Evolutionary conservation across 2,329 filamentous ascomycete species (phyloP), one percentile per base, ranked within the genome.

Genomic region (Metarhizium anisopliae): DNA sequence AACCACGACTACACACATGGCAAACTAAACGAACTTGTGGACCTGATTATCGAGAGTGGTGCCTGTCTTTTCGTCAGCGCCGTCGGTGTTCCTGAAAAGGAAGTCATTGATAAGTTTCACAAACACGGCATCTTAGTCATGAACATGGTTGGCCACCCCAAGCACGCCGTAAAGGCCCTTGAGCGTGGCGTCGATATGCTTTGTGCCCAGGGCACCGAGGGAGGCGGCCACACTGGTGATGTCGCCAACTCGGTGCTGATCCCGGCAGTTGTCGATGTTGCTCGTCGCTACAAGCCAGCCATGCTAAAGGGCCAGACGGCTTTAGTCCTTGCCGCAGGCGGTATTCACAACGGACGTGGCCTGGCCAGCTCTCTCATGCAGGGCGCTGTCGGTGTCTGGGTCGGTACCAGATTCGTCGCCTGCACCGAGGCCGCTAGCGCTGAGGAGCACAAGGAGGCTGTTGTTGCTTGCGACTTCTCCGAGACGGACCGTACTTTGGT

Each of bases 71-170:
- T 97, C 67, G 90, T 96, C 47, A 85, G 80, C 53, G 93, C 93
- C 1, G 91, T 96, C 0, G 93, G 93, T 8, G 87, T 96, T 25
- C 93, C 93, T 16, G 90, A 92, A 0, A 75, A 76, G 50, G 71
- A 76, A 56, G 83, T 92, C 4, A 87, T 96, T 56, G 84, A 89
- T 62, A 75, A 84, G 50, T 77, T 97, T 49, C 93, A 97, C 67
- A 78, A 79, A 8, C 86, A 87, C 0, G 89, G 88, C 0, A 88
- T 97, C 45, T 68, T 95, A 57, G 79, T 96, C 40, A 96, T 96
- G 91, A 96, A 96, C 70, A 96, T 96, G 92, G 91, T 96, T 20
- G 93, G 93, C 0, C 89, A 92, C 64, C 92, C 93, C 2, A 90
- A 87, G 68, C 93, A 97, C 70, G 92, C 92, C 1, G 82, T 86